Evolutionary conservation across 148 eudicot species (phyloP).

Genomic region (Oxyria digyna): DNA sequence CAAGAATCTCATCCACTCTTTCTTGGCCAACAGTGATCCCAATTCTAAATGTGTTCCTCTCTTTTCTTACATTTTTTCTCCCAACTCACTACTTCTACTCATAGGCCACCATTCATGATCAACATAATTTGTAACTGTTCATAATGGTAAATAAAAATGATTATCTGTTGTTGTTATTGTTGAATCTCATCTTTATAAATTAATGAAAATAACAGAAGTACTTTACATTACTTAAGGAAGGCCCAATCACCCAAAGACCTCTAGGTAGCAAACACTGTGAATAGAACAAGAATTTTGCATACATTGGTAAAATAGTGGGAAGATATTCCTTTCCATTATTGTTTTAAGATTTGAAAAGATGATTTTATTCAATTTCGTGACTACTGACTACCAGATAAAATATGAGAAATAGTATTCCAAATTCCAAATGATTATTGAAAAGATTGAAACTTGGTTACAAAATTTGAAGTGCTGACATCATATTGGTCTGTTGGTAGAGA

Average conservation of each 20-base stretch:
- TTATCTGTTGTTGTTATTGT: background rate
- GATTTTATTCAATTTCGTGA: background rate
- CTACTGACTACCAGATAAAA: background rate
- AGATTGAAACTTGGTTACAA: background rate
- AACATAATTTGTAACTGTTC: background rate
- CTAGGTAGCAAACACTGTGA: background rate
- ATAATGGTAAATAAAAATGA: background rate
- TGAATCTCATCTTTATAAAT: background rate
- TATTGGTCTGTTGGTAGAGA: background rate
- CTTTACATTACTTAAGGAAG: background rate
- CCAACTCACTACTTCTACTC: background rate
- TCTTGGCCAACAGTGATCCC: background rate
- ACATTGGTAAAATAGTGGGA: background rate
- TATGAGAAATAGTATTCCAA: background rate
- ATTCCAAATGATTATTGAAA: background rate
- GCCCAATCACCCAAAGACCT: background rate
- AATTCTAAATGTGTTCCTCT: background rate
- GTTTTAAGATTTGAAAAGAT: background rate
- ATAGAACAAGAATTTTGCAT: background rate
- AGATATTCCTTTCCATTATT: background rate
- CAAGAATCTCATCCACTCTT: background rate
- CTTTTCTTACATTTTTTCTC: background rate
- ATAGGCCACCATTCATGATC: background rate
- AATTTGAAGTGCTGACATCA: background rate
- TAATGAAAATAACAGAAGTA: background rate